phyloP scores from a whole-genome alignment of 2,329 filamentous ascomycete species.

The Elsinoe arachidis region DNA sequence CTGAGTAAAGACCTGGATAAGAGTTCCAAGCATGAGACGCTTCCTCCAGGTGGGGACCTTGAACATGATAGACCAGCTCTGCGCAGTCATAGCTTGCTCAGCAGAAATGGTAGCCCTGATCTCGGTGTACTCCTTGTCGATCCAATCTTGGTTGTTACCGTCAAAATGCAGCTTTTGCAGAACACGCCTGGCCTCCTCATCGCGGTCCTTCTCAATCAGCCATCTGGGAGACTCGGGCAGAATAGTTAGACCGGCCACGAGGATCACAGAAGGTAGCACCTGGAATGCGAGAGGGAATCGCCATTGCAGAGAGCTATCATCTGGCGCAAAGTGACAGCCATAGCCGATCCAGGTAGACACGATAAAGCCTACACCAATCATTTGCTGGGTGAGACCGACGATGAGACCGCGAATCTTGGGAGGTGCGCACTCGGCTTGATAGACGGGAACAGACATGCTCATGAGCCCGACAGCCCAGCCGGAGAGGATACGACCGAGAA shows the following conservation, averaged over 20 bases:
- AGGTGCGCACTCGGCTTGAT: slow-evolving; percentile 55
- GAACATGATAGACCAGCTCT: slow-evolving; percentile 51
- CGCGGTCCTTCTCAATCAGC: slow-evolving; percentile 23
- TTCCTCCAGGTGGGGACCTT: slow-evolving; percentile 51
- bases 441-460: slow-evolving; percentile 53
- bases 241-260: slow-evolving; percentile 28
- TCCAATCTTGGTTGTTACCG: slow-evolving; percentile 44
- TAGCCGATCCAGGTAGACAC: slow-evolving; percentile 47
- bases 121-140: slow-evolving; percentile 32
- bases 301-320: slow-evolving; percentile 29
- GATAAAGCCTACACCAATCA: slow-evolving; percentile 50
- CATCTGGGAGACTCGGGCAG: slow-evolving; percentile 21
- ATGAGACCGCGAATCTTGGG: slow-evolving; percentile 51
- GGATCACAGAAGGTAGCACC: slow-evolving; percentile 30
- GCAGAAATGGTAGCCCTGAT: slow-evolving; percentile 51
- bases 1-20: slow-evolving; percentile 58
- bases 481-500: slow-evolving; percentile 50
- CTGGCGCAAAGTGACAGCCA: slow-evolving; percentile 32
- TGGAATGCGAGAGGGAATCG: slow-evolving; percentile 32
- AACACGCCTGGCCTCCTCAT: slow-evolving; percentile 18
- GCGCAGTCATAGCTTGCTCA: slow-evolving; percentile 46
- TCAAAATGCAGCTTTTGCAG: slow-evolving; percentile 46
- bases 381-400: slow-evolving; percentile 49
- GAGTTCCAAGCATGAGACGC: slow-evolving; percentile 51
- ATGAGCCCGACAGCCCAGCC: slow-evolving; percentile 52